A percentile compares a stretch with the other conserved stretches of the same genome.
These are phyloP conservation scores for Trichoderma sp. DNA, from an alignment of 2,329 filamentous ascomycete species.

Conservation along the genomic window DNA sequence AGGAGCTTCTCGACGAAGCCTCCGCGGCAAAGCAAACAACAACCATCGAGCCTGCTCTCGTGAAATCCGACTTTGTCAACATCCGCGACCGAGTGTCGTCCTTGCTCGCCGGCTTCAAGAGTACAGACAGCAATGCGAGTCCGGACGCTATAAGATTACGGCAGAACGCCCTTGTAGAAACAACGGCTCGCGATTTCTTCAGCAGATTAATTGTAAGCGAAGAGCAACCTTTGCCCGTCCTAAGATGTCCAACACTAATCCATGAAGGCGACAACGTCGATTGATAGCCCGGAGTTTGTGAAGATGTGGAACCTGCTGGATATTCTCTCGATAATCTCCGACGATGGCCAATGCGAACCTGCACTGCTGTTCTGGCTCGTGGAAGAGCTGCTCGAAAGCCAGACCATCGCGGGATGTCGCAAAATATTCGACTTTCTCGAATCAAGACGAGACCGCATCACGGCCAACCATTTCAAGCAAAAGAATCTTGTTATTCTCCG, in stretches of 20 bases:
- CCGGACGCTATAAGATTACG: slow-evolving; percentile 42
- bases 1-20: slow-evolving; percentile 57
- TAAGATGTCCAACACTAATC: slow-evolving; percentile 32
- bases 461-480: slow-evolving; percentile 72
- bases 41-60: slow-evolving; percentile 70
- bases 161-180: slow-evolving; percentile 73
- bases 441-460: slow-evolving; percentile 84
- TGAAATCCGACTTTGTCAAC: slow-evolving; percentile 61
- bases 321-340: slow-evolving; percentile 82
- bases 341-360: slow-evolving; percentile 73
- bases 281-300: slow-evolving; percentile 74
- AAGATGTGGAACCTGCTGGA: slow-evolving; percentile 92
- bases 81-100: slow-evolving; percentile 44
- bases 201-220: slow-evolving; percentile 69
- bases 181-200: slow-evolving; percentile 76
- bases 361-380: slow-evolving; percentile 85
- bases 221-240: not conserved
- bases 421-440: slow-evolving; percentile 94
- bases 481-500: slow-evolving; percentile 89
- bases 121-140: slow-evolving; percentile 31
- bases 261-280: slow-evolving; percentile 65
- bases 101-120: slow-evolving; percentile 27
- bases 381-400: slow-evolving; percentile 92
- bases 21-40: slow-evolving; percentile 55
- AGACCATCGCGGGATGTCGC: slow-evolving; percentile 88